These are phyloP conservation scores for Paramyrothecium roridum DNA, from an alignment of 2,329 filamentous ascomycete species.

Conservation along the genomic window DNA sequence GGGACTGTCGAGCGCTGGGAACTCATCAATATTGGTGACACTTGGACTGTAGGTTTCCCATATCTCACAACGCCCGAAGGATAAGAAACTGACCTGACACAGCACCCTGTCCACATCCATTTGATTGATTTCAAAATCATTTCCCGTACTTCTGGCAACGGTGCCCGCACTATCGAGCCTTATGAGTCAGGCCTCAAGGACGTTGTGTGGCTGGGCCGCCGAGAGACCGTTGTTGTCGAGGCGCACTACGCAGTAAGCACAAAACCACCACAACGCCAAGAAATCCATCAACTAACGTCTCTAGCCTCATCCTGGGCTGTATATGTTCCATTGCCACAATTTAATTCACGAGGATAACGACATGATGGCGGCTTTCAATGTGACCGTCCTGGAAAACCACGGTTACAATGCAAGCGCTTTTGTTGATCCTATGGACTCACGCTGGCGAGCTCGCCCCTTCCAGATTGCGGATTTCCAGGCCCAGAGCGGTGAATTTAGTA, in stretches of 20 bases:
- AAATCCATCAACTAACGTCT: background rate
- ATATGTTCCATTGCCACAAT: constrained; percentile 49
- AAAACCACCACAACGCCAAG: background rate
- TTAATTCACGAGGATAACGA: constrained; percentile 41
- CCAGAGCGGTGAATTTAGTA: background rate
- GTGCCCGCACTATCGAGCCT: constrained; percentile 31
- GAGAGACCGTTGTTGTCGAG: constrained; percentile 47
- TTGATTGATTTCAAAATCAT: constrained; percentile 54
- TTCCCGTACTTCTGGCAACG: constrained; percentile 35
- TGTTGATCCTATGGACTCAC: constrained; percentile 7
- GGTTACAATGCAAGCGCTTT: constrained; percentile 27
- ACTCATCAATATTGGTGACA: constrained; percentile 45
- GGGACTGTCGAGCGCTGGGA: constrained; percentile 48
- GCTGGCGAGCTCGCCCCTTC: constrained; percentile 6
- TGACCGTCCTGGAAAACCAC: constrained; percentile 30
- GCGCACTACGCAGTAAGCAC: constrained; percentile 37
- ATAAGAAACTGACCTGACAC: background rate
- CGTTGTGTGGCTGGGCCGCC: constrained; percentile 50
- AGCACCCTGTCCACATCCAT: constrained; percentile 55
- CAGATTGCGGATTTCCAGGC: background rate
- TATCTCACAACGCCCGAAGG: background rate
- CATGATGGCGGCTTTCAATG: constrained; percentile 46
- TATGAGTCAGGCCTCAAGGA: constrained; percentile 59
- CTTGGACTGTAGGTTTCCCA: constrained; percentile 29
- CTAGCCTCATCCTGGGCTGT: constrained; percentile 47